Base-by-base conservation (phyloP, 1,284 basidiomycete genomes). In the Rhodotorula sp. region DNA sequence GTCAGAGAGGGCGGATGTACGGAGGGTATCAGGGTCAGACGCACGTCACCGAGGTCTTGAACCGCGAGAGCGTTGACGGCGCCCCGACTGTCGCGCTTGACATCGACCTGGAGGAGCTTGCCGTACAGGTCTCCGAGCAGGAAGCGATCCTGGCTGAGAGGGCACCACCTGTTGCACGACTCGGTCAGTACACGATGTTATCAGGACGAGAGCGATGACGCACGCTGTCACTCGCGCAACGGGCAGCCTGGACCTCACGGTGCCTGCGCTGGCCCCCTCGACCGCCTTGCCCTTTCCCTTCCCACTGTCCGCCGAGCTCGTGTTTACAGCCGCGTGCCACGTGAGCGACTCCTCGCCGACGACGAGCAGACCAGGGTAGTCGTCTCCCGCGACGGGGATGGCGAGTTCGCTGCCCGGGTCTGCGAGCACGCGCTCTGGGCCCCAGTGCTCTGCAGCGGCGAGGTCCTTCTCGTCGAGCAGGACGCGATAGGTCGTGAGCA, bases 121-220 rank as follows among this genome's bases (percentile, higher is more conserved):
- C 93, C 93, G 77, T 86, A 90, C n/a, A 84, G 84, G 78, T 96
- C 93, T 2, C 91, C 90, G 19, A 95, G 81, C 23, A 96, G 80
- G 67, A 88, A 64, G 41, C 57, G 25, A 54, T 21, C 12, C 12
- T 13, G n/a, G 5, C 50, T 13, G n/a, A 59, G 34, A 5, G 41
- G 27, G 16, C 63, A 21, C 60, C 61, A 55, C 2, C 70, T 72
- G 54, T 14, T 16, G 7, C 21, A 3, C 7, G 3, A 13, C 44
- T 23, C 34, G 34, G 34, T 23, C 9, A 25, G n/a, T 8, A 54
- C 8, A 17, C 8, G 16, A 17, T 23, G 14, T 12, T 8, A 9
- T 2, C n/a, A 50, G 25, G n/a, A 4, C 21, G 46, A 21, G 48
- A 34, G 34, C 34, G 27, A 49, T 10, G 9, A 64, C 75, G 67